phyloP scores from a whole-genome alignment of 2,329 filamentous ascomycete genomes.

The Aspergillus tanneri region DNA sequence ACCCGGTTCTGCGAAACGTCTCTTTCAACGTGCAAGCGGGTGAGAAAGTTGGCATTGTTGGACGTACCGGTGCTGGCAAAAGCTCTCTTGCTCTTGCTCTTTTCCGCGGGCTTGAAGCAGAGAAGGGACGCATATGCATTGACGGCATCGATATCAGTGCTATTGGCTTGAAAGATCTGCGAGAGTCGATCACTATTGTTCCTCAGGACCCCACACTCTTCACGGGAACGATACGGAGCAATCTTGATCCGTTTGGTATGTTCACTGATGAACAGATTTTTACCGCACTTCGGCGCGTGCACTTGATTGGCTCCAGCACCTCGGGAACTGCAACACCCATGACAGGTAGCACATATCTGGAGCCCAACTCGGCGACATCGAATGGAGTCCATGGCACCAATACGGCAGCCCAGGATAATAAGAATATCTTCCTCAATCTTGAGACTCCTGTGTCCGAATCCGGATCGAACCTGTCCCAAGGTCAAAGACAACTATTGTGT shows the following conservation, averaged over 20 bases:
- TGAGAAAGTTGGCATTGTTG: slow-evolving; percentile 95
- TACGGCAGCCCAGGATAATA: slow-evolving; percentile 63
- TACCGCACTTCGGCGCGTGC: slow-evolving; percentile 78
- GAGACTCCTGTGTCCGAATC: slow-evolving; percentile 82
- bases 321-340: slow-evolving; percentile 39
- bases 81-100: slow-evolving; percentile 90
- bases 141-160: slow-evolving; percentile 85
- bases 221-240: slow-evolving; percentile 84
- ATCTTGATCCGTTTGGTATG: slow-evolving; percentile 85
- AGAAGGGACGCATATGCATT: slow-evolving; percentile 83
- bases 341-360: slow-evolving; percentile 28
- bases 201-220: slow-evolving; percentile 93
- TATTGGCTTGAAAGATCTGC: slow-evolving; percentile 90
- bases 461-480: slow-evolving; percentile 90
- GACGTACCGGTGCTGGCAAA: slow-evolving; percentile 92
- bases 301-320: slow-evolving; percentile 63
- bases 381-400: slow-evolving; percentile 24
- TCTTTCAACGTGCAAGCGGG: slow-evolving; percentile 81
- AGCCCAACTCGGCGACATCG: slow-evolving; percentile 19
- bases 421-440: slow-evolving; percentile 90
- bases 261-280: slow-evolving; percentile 93
- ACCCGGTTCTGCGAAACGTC: slow-evolving; percentile 78
- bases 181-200: slow-evolving; percentile 93
- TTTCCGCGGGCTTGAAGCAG: slow-evolving; percentile 90
- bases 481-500: slow-evolving; percentile 91